A percentile compares a stretch with the other conserved stretches of the same genome.
phyloP scores from a whole-genome alignment of 1,139 yeast species.

The Taphrina deformans region DNA sequence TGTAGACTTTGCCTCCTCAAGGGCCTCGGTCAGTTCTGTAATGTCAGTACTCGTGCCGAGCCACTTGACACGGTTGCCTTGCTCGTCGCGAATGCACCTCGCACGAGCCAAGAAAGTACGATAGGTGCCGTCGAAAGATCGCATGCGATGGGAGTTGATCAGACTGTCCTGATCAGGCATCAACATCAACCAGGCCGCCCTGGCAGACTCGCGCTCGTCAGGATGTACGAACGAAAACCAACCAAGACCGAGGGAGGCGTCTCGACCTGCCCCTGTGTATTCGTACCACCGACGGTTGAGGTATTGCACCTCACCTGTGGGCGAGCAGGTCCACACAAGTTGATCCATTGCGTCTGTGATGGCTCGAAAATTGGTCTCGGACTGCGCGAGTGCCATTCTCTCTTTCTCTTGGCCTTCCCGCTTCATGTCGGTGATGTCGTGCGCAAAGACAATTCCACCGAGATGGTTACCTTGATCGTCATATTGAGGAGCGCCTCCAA shows the following conservation, averaged over 20 bases:
- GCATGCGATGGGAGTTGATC: conserved; percentile 45
- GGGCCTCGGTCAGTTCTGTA: conserved; percentile 45
- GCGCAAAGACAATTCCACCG: conserved; percentile 19
- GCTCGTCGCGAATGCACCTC: conserved; percentile 44
- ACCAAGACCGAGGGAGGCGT: conserved; percentile 7
- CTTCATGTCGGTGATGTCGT: conserved; percentile 15
- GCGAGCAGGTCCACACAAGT: conserved; percentile 6
- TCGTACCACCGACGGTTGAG: conserved; percentile 13
- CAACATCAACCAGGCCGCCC: conserved; percentile 1
- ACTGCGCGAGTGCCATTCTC: conserved; percentile 6
- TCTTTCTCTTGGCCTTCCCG: conserved; percentile 16
- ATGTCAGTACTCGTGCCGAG: conserved; percentile 46
- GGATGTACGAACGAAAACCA: conserved; percentile 18
- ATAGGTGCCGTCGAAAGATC: conserved; percentile 45
- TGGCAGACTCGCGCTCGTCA: not conserved
- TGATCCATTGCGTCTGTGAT: conserved; percentile 16
- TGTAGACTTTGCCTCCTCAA: conserved; percentile 16
- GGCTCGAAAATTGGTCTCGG: conserved; percentile 11
- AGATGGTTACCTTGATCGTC: conserved; percentile 10
- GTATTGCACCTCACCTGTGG: not conserved
- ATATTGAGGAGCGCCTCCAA: conserved; percentile 12
- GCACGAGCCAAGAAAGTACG: conserved; percentile 44
- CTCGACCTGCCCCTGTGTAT: conserved; percentile 20
- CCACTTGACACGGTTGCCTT: conserved; percentile 46
- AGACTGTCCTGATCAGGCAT: conserved; percentile 1